These are phyloP conservation scores for Curvularia sp. DNA, from an alignment of 2,329 filamentous ascomycete genomes.

Conservation along the genomic window DNA sequence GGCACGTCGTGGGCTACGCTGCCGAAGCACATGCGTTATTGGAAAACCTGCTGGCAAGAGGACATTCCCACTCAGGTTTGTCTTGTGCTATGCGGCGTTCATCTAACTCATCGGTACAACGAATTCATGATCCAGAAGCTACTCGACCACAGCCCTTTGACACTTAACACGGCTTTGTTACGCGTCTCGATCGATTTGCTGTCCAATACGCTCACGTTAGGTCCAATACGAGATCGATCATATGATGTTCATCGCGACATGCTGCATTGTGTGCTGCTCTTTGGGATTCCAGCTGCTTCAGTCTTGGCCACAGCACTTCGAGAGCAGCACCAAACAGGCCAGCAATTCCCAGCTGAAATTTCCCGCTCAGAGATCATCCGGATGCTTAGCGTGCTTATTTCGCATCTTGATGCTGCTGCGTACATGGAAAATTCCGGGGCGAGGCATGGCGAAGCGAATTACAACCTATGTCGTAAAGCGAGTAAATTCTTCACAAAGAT, in stretches of 20 bases:
- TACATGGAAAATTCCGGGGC: constrained; percentile 42
- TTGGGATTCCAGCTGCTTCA: constrained; percentile 39
- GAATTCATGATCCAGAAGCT: constrained; percentile 49
- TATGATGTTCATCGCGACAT: constrained; percentile 46
- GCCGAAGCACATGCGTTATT: constrained; percentile 42
- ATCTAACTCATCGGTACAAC: constrained; percentile 46
- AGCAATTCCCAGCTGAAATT: constrained; percentile 43
- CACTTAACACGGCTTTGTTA: constrained; percentile 34
- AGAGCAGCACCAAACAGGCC: constrained; percentile 36
- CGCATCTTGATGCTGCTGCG: constrained; percentile 47
- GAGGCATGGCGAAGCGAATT: constrained; percentile 45
- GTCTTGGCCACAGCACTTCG: constrained; percentile 42
- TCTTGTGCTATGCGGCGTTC: constrained; percentile 47
- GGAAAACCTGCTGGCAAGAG: constrained; percentile 41
- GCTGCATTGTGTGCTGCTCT: constrained; percentile 38
- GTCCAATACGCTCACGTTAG: constrained; percentile 37
- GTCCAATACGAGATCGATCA: constrained; percentile 39
- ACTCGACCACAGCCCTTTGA: constrained; percentile 37
- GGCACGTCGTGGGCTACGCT: constrained; percentile 38
- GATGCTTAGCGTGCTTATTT: constrained; percentile 51
- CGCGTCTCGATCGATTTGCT: constrained; percentile 40
- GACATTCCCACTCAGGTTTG: constrained; percentile 33
- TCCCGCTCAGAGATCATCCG: constrained; percentile 50
- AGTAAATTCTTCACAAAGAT: constrained; percentile 40
- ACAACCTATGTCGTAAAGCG: constrained; percentile 44